phyloP scores from a whole-genome alignment of 345 rosid genomes.

The Syzygium aromaticum region DNA sequence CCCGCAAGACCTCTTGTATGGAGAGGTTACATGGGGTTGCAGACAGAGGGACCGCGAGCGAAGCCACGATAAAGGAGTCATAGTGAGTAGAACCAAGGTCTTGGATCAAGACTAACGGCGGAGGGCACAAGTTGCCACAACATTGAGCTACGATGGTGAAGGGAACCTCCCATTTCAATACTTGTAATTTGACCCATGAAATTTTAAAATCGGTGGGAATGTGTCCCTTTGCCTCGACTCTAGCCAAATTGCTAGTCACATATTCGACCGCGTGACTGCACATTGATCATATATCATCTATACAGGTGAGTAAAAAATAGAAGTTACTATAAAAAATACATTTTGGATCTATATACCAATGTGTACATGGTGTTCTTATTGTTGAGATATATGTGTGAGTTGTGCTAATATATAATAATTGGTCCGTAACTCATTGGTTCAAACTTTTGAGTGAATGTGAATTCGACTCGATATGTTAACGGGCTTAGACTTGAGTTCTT shows the following conservation, averaged over 20 bases:
- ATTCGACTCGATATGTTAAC: no score
- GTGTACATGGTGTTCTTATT: background rate
- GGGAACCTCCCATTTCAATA: background rate
- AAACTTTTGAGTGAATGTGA: no score
- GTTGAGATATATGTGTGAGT: fast-evolving
- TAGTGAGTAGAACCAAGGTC: background rate
- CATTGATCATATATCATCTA: background rate
- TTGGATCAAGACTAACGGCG: background rate
- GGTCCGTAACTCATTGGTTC: fast-evolving
- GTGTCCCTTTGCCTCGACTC: background rate
- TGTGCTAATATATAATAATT: background rate
- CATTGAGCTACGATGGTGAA: background rate
- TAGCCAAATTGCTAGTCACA: background rate
- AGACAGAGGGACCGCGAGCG: background rate
- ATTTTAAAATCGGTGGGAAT: background rate
- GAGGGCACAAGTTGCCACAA: background rate
- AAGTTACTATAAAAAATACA: background rate
- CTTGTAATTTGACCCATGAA: background rate
- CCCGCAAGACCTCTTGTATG: background rate
- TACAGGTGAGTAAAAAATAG: background rate
- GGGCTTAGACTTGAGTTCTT: background rate
- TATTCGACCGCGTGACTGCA: background rate
- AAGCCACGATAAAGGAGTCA: background rate
- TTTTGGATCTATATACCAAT: background rate
- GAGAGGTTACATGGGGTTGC: background rate